Percentiles rank a stretch among this genome's conserved stretches.
phyloP scores from a whole-genome alignment of 2,329 filamentous ascomycete species.

The Blumeriella jaapii region DNA sequence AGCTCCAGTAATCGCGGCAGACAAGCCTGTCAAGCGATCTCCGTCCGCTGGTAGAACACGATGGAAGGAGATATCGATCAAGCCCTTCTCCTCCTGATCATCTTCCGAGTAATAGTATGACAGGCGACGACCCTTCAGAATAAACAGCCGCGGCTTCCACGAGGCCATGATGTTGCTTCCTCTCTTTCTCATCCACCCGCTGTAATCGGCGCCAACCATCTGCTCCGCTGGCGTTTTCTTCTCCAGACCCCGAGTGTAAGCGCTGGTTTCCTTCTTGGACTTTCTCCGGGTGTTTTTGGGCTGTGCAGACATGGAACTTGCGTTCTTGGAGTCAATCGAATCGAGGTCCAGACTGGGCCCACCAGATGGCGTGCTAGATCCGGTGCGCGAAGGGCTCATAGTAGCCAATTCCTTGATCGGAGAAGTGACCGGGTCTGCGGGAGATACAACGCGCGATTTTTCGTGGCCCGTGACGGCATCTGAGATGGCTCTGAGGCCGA shows the following conservation, averaged over 20 bases:
- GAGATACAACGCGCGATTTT: constrained; percentile 39
- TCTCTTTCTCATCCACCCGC: constrained; percentile 99
- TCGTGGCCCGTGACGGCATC: constrained; percentile 52
- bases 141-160: constrained; percentile 95
- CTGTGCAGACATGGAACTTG: constrained; percentile 33
- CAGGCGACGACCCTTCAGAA: constrained; percentile 79
- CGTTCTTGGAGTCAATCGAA: constrained; percentile 53
- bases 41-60: constrained; percentile 91
- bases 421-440: constrained; percentile 33
- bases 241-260: constrained; percentile 76
- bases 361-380: constrained; percentile 58
- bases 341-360: constrained; percentile 69
- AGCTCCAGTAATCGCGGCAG: constrained; percentile 86
- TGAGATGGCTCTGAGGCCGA: constrained; percentile 75
- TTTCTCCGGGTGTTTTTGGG: constrained; percentile 49
- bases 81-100: constrained; percentile 83
- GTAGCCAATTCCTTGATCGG: constrained; percentile 40
- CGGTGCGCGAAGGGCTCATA: constrained; percentile 61
- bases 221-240: constrained; percentile 75
- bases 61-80: constrained; percentile 97
- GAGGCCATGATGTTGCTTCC: constrained; percentile 92
- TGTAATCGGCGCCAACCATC: constrained; percentile 80
- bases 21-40: constrained; percentile 78
- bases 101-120: constrained; percentile 95
- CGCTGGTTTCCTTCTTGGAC: constrained; percentile 88